Conservation (phyloP, 208 protist species). For the Acanthamoeba lugdunensis region DNA sequence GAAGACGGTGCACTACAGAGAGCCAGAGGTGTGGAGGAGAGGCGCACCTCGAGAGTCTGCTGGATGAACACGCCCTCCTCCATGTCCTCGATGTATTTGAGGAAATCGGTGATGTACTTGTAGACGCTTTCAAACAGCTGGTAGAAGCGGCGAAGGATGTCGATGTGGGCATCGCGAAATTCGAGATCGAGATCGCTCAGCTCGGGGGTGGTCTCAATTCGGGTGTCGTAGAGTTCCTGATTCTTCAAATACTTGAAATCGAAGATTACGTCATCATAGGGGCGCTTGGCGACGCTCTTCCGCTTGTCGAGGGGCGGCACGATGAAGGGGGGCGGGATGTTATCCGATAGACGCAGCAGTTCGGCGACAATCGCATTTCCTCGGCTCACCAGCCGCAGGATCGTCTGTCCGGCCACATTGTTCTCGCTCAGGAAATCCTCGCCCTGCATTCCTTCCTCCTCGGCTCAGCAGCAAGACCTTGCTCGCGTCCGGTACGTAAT, state of each 20-base stretch:
- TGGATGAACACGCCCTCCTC: conserved; percentile 91
- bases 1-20: not conserved
- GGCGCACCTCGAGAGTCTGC: conserved; percentile 91
- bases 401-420: conserved; percentile 91
- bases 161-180: conserved; percentile 92
- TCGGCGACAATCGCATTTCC: conserved; percentile 91
- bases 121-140: conserved; percentile 95
- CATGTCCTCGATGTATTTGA: conserved; percentile 90
- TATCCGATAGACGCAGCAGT: conserved; percentile 90
- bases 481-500: no score
- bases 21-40: not conserved
- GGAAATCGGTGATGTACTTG: conserved; percentile 94
- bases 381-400: conserved; percentile 91
- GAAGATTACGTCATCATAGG: conserved; percentile 91
- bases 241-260: conserved; percentile 94
- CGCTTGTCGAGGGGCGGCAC: conserved; percentile 39
- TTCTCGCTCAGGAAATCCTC: conserved; percentile 91
- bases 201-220: conserved; percentile 84
- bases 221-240: conserved; percentile 88
- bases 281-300: conserved; percentile 14
- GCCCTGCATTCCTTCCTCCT: conserved; percentile 3
- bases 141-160: conserved; percentile 96
- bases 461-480: no score
- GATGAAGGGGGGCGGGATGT: conserved; percentile 92
- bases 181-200: conserved; percentile 88